Evolutionary conservation across 1,139 yeast species (phyloP).

Genomic region (Williopsis jadinii): DNA sequence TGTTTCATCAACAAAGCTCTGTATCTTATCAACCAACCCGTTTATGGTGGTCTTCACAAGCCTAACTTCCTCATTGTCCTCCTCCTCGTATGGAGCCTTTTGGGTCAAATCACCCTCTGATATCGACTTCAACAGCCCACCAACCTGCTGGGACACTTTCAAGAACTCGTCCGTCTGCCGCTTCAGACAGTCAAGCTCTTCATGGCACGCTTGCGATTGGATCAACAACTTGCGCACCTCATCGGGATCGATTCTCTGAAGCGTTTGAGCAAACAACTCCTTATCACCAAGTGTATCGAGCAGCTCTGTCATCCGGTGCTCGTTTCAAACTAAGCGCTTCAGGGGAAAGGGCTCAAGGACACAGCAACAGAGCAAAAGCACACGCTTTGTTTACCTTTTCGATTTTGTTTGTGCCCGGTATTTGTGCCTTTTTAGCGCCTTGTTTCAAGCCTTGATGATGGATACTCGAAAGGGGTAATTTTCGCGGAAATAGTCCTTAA

Average conservation of each 20-base stretch:
- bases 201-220: background rate
- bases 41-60: constrained; percentile 77
- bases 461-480: too few species aligned
- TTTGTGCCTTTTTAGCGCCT: too few species aligned
- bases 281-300: background rate
- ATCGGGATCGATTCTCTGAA: background rate
- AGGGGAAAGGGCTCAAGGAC: too few species aligned
- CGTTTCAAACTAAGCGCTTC: too few species aligned
- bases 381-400: too few species aligned
- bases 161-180: background rate
- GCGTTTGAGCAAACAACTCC: background rate
- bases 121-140: constrained; percentile 75
- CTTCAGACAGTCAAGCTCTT: background rate
- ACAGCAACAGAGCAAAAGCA: too few species aligned
- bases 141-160: constrained; percentile 66
- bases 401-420: too few species aligned
- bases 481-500: too few species aligned
- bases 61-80: constrained; percentile 68
- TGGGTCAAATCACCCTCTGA: constrained; percentile 82
- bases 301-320: background rate
- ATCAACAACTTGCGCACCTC: constrained; percentile 1
- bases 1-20: constrained; percentile 75
- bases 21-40: constrained; percentile 84
- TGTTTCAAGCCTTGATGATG: too few species aligned
- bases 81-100: constrained; percentile 67